These are phyloP conservation scores for Podila verticillata DNA, from an alignment of 192 early-diverging fungal genomes.

Conservation along the genomic window DNA sequence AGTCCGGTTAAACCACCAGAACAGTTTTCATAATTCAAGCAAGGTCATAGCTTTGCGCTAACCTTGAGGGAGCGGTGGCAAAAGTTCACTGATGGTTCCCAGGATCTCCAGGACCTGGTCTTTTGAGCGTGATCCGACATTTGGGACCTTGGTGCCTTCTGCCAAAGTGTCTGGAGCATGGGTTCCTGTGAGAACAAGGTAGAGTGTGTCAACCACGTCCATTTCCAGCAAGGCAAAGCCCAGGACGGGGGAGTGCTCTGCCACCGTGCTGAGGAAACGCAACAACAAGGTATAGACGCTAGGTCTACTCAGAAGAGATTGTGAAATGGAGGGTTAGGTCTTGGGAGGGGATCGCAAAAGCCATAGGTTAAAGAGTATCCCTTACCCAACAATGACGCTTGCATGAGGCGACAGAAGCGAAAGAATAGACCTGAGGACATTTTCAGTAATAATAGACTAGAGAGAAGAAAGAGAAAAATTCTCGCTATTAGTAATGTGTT, in stretches of 20 bases:
- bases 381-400: constrained; percentile 41
- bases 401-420: constrained; percentile 60
- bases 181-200: constrained; percentile 53
- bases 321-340: neutral
- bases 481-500: neutral
- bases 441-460: constrained; percentile 67
- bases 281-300: constrained; percentile 65
- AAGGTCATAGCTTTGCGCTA: neutral
- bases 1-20: neutral
- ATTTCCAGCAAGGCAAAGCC: constrained; percentile 52
- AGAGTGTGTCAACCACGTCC: constrained; percentile 56
- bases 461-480: neutral
- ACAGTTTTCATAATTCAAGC: neutral
- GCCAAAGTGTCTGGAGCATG: constrained; percentile 20
- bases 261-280: constrained; percentile 63
- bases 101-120: constrained; percentile 69
- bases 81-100: constrained; percentile 61
- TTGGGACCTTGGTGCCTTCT: constrained; percentile 19
- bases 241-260: constrained; percentile 63
- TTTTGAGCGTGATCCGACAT: constrained; percentile 48
- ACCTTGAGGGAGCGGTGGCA: constrained; percentile 68
- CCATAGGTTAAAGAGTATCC: too few species aligned
- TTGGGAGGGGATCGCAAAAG: too few species aligned
- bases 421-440: constrained; percentile 66
- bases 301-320: constrained; percentile 9